phyloP scores from a whole-genome alignment of 78 protist genomes.

The Cyanophora paradoxa region DNA sequence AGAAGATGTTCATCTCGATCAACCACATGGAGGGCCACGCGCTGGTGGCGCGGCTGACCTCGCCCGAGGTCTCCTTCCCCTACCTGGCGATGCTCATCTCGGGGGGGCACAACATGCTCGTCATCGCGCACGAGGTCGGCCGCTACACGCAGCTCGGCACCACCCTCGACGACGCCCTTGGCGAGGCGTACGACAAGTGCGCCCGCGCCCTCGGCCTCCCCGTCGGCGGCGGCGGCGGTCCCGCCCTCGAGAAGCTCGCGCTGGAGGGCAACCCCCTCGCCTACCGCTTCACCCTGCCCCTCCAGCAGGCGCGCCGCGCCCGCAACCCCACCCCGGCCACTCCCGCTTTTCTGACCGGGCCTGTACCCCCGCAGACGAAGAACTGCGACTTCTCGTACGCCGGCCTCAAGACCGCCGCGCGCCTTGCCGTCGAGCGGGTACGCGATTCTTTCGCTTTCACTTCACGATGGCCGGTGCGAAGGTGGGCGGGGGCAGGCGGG shows the following conservation, averaged over 20 bases:
- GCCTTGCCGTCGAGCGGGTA: not conserved
- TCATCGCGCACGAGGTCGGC: constrained; percentile 16
- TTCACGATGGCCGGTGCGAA: not conserved
- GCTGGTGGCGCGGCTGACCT: not conserved
- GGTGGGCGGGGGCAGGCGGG: not conserved
- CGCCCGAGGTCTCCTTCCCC: not conserved
- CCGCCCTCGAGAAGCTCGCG: constrained; percentile 15
- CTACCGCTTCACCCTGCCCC: not conserved
- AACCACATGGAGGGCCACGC: constrained; percentile 33
- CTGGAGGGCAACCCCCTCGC: not conserved
- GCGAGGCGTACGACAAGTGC: constrained; percentile 41
- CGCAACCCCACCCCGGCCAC: too few relatives aligned
- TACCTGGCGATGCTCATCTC: constrained; percentile 19
- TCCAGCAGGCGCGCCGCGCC: too few relatives aligned
- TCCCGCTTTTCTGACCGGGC: too few relatives aligned
- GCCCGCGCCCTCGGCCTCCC: constrained; percentile 22
- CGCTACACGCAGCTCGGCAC: constrained; percentile 16
- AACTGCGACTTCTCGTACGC: constrained; percentile 34
- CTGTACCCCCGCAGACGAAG: not conserved
- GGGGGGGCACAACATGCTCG: constrained; percentile 31
- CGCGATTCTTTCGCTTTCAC: not conserved
- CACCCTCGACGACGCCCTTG: constrained; percentile 39
- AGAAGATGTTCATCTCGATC: constrained; percentile 2
- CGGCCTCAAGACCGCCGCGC: constrained; percentile 33
- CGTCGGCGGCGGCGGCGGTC: constrained; percentile 27